A percentile compares a stretch with the other conserved stretches of the same genome.
These are phyloP conservation scores for Trichoderma breve DNA, from an alignment of 2,329 filamentous ascomycete genomes.

Conservation along the genomic window DNA sequence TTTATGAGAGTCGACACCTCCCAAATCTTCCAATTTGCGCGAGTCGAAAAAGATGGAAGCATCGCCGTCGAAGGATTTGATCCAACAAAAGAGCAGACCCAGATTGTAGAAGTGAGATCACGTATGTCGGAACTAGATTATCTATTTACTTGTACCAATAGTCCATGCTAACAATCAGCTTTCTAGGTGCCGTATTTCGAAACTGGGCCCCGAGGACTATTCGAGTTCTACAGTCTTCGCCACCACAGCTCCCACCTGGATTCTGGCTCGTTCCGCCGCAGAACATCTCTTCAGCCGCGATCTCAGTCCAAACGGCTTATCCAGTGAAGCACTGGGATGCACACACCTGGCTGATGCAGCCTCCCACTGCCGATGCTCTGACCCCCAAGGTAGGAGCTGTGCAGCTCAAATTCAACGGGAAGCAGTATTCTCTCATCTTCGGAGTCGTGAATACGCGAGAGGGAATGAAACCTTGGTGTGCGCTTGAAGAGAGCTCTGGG, in stretches of 20 bases:
- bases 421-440: background rate
- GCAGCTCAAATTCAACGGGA: background rate
- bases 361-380: background rate
- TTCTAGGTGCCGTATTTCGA: too few relatives aligned
- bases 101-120: background rate
- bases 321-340: too few relatives aligned
- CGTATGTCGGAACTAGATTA: too few relatives aligned
- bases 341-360: background rate
- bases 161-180: too few relatives aligned
- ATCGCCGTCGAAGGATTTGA: background rate
- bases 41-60: background rate
- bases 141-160: too few relatives aligned
- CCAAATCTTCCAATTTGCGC: background rate
- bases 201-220: background rate
- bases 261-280: background rate
- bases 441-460: fast-evolving
- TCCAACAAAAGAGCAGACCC: background rate
- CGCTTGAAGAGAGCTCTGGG: background rate
- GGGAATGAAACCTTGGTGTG: background rate
- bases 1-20: background rate
- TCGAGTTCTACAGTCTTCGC: background rate
- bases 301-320: too few relatives aligned
- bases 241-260: background rate
- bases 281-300: too few relatives aligned
- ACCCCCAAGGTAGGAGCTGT: background rate